These are phyloP conservation scores for Bonia amplexicaulis DNA, from an alignment of 176 grass and related monocot genomes.

Conservation along the genomic window DNA sequence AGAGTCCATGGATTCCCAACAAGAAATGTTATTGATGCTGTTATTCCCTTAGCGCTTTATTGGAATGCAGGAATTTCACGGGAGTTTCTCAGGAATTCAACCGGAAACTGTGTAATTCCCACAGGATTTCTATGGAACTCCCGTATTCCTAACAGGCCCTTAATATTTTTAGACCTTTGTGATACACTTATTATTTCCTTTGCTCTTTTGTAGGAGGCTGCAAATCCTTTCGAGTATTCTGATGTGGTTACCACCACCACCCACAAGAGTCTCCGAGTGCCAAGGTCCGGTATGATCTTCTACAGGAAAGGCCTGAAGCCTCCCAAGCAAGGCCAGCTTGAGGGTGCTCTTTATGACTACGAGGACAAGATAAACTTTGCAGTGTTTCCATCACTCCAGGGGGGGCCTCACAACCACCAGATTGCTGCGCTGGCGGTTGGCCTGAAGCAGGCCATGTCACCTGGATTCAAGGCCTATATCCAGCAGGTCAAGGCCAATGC, in stretches of 20 bases:
- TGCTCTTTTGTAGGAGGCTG: slow-evolving; percentile 46
- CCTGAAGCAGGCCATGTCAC: slow-evolving; percentile 56
- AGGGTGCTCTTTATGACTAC: slow-evolving; percentile 46
- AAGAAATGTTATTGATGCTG: slow-evolving; percentile 4
- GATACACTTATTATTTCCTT: neutral
- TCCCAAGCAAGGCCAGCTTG: slow-evolving; percentile 27
- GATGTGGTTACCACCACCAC: slow-evolving; percentile 80
- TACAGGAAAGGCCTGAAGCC: slow-evolving; percentile 51
- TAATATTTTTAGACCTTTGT: neutral
- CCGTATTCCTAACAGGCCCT: neutral
- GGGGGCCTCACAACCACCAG: slow-evolving; percentile 69
- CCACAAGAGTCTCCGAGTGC: slow-evolving; percentile 65
- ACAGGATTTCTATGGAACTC: neutral
- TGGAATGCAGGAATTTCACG: neutral
- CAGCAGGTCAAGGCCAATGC: slow-evolving; percentile 76
- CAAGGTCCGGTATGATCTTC: slow-evolving; percentile 73
- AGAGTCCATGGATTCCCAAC: neutral
- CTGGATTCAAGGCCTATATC: slow-evolving; percentile 64
- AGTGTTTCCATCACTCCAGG: slow-evolving; percentile 79
- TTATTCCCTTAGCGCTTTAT: neutral
- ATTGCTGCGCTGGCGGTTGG: slow-evolving; percentile 64
- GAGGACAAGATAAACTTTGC: slow-evolving; percentile 77
- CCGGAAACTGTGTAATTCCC: neutral
- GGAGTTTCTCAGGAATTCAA: neutral
- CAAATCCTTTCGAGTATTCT: slow-evolving; percentile 65